These are phyloP conservation scores for Aschersonia sp. DNA, from an alignment of 2,329 filamentous ascomycete genomes.

Conservation along the genomic window DNA sequence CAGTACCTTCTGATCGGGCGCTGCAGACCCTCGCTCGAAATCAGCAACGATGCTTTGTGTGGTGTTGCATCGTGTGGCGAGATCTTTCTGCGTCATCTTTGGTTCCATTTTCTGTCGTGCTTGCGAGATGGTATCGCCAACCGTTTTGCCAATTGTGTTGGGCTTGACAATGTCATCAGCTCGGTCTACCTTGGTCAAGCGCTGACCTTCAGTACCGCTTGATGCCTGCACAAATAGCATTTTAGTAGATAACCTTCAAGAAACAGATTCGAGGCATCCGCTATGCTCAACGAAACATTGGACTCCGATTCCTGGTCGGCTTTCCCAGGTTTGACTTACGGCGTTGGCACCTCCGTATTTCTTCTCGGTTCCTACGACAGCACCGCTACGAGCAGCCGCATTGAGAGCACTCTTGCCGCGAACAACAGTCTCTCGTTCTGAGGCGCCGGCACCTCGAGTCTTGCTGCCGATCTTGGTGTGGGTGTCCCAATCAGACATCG, in stretches of 20 bases:
- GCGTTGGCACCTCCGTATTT: slow-evolving; percentile 67
- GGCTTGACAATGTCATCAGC: slow-evolving; percentile 96
- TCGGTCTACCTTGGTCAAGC: slow-evolving; percentile 94
- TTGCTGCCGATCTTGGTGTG: slow-evolving; percentile 92
- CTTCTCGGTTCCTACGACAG: slow-evolving; percentile 78
- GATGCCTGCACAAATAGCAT: slow-evolving; percentile 11
- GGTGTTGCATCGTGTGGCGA: slow-evolving; percentile 80
- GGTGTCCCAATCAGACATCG: slow-evolving; percentile 63
- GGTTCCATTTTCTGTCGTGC: slow-evolving; percentile 70
- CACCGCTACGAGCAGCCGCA: slow-evolving; percentile 71
- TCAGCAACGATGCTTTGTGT: slow-evolving; percentile 67
- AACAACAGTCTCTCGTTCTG: slow-evolving; percentile 72
- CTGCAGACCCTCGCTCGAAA: slow-evolving; percentile 67
- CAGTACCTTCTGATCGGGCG: slow-evolving; percentile 75
- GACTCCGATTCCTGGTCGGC: too few relatives aligned
- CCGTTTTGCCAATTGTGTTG: slow-evolving; percentile 70
- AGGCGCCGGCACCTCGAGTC: slow-evolving; percentile 50
- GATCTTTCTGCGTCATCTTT: slow-evolving; percentile 89
- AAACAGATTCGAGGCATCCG: too few relatives aligned
- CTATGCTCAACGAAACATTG: too few relatives aligned
- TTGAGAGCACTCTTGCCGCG: slow-evolving; percentile 74
- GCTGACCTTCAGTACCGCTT: slow-evolving; percentile 60
- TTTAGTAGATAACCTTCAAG: too few relatives aligned
- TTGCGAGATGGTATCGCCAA: slow-evolving; percentile 71
- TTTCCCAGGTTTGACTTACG: slow-evolving; percentile 10